A percentile compares a stretch with the other conserved stretches of the same genome.
Evolutionary conservation across 768 basidiomycete genomes (phyloP).

Genomic region (Mycena capillaripes): DNA sequence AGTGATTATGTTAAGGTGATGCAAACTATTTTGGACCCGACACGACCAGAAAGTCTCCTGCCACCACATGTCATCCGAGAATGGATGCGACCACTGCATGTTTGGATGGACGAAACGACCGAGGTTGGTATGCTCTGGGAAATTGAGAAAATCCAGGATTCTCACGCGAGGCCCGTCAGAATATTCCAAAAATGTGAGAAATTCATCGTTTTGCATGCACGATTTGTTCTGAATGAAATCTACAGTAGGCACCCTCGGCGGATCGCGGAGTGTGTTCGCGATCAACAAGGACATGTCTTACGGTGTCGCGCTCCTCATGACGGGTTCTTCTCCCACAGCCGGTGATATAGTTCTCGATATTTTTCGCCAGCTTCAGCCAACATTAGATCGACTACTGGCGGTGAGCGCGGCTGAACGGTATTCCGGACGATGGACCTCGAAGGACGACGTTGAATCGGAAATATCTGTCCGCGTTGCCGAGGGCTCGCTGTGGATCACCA

Average conservation of each 20-base stretch:
- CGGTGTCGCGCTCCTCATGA: constrained; percentile 35
- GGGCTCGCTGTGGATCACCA: constrained; percentile 34
- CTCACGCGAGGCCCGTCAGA: constrained; percentile 15
- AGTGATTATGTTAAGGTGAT: constrained; percentile 42
- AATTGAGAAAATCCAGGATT: constrained; percentile 34
- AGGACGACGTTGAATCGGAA: constrained; percentile 9
- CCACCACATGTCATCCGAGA: constrained; percentile 38
- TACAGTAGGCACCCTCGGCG: constrained; percentile 40
- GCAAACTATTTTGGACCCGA: constrained; percentile 43
- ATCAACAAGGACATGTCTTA: constrained; percentile 38
- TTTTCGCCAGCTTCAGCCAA: constrained; percentile 38
- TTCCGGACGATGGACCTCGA: constrained; percentile 27
- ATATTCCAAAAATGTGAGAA: constrained; percentile 24
- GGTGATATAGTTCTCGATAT: constrained; percentile 32
- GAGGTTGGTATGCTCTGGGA: constrained; percentile 41
- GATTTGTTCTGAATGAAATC: background rate
- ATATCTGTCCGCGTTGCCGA: constrained; percentile 26
- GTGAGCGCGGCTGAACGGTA: constrained; percentile 1
- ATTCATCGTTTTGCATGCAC: background rate
- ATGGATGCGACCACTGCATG: constrained; percentile 44
- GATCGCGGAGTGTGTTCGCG: constrained; percentile 39
- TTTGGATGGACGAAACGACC: constrained; percentile 36
- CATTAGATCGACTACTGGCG: constrained; percentile 37
- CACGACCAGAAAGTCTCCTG: constrained; percentile 34
- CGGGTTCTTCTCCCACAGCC: constrained; percentile 21